Evolutionary conservation across 495 filamentous ascomycete species (phyloP), one percentile per base, ranked within the genome.

Genomic region (Opeltia flavorubescens): DNA sequence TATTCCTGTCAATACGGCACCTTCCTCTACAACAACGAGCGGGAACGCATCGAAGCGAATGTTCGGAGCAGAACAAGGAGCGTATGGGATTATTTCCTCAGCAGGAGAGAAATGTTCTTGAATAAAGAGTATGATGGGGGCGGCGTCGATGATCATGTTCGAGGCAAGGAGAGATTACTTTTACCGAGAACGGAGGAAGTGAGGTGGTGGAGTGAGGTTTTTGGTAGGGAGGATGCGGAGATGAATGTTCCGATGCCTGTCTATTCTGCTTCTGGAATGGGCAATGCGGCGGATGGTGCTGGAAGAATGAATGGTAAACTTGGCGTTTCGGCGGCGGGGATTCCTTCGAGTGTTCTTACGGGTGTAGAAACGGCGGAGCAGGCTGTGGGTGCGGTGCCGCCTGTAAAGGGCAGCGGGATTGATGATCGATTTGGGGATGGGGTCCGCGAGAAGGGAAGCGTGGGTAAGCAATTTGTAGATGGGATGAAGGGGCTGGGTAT

Each of bases 1-100:
- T 91, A 96, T 55, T 86, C 88, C 3, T 95, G 89, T 50, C 93
- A 99, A 59, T 99, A 94, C 50, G 93, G 93, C 35, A 95, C 88
- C 1, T 99, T 99, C 59, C 69, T 99, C 31, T 94, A 81, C 65
- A 94, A 99, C 67, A 89, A 77, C 53, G 93, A 99, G 56, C 89
- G 89, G 53, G 81, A 94, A 54, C 81, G 93, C 0, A 63, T 77
- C 15, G 85, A 95, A n/a, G 71, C 76, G 5, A 68, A 68, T 2
- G 81, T 86, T 0, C 68, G 70, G 25, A 76, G 84, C 49, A 75
- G 77, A 18, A 94, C 87, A n/a, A 67, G 82, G 18, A 89, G 84
- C 48, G 93, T 95, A 2, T 99, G 93, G 91, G 80, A 86, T 48
- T 95, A 96, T 62, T 96, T 99, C 66, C 67, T 95, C 17, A 74